Evolutionary conservation across 2,329 filamentous ascomycete species (phyloP).

Genomic region (Colletotrichum sp.): DNA sequence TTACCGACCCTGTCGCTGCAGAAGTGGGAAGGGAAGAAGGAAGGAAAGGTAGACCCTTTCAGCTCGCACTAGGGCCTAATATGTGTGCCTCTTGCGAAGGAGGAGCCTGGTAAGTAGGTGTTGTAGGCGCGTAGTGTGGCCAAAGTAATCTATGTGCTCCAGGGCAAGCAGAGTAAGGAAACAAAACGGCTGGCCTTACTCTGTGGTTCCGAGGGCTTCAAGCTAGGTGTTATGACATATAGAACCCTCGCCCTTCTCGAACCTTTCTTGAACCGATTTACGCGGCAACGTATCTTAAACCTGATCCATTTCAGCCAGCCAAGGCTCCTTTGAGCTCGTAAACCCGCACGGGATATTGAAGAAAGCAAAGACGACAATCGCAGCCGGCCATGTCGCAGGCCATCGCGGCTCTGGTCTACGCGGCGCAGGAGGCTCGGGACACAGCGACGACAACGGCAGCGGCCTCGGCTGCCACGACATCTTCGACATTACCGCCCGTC

Average conservation of each 20-base stretch:
- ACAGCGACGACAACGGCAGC: neutral
- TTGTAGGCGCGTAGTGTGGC: neutral
- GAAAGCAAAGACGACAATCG: neutral
- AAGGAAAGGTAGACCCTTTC: neutral
- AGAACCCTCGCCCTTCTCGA: neutral
- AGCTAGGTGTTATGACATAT: neutral
- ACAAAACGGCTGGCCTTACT: neutral
- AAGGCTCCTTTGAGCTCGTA: neutral
- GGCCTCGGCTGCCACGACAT: neutral
- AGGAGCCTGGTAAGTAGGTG: neutral
- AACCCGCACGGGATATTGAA: neutral
- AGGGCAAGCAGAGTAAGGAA: neutral
- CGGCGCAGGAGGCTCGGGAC: neutral
- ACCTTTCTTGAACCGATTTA: neutral
- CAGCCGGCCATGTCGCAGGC: slow-evolving; percentile 2
- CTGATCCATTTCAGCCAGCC: neutral
- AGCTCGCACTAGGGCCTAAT: neutral
- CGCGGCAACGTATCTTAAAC: neutral
- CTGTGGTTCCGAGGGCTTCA: neutral
- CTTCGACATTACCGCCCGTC: neutral
- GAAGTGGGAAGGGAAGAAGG: neutral
- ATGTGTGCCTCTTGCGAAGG: neutral
- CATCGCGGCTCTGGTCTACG: slow-evolving; percentile 8
- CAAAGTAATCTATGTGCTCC: neutral
- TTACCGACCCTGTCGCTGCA: neutral